Evolutionary conservation across 805 yeast species (phyloP).

Genomic region (Candida peoriensis): DNA sequence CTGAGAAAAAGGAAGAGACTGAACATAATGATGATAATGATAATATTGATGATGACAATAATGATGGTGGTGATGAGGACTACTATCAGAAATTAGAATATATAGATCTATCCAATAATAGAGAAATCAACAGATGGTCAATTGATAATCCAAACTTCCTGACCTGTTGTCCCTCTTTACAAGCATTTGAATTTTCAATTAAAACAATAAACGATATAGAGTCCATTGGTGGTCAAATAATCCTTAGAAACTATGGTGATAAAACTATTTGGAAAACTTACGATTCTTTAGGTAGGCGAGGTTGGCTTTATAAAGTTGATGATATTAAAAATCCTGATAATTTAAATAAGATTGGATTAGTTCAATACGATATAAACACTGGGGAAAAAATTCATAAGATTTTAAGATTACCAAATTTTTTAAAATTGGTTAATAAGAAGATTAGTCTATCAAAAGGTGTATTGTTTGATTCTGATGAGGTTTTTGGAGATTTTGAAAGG

Average conservation of each 20-base stretch:
- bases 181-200: conserved; percentile 63
- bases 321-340: conserved; percentile 29
- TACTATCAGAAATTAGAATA: conserved; percentile 39
- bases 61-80: conserved; percentile 6
- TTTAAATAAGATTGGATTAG: conserved; percentile 29
- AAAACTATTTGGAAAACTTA: conserved; percentile 25
- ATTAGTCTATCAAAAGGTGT: conserved; percentile 31
- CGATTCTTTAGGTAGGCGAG: conserved; percentile 60
- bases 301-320: conserved; percentile 64
- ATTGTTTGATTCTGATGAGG: conserved; percentile 31
- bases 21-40: conserved; percentile 9
- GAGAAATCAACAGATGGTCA: conserved; percentile 55
- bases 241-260: conserved; percentile 19
- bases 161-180: conserved; percentile 42
- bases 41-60: no score
- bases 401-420: conserved; percentile 33
- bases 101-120: conserved; percentile 64
- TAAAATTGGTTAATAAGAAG: conserved; percentile 35
- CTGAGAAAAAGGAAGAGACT: conserved; percentile 17
- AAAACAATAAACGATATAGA: conserved; percentile 48
- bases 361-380: conserved; percentile 56
- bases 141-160: conserved; percentile 43
- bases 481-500: conserved; percentile 38
- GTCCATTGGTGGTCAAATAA: conserved; percentile 20
- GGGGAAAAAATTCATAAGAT: conserved; percentile 52